Evolutionary conservation across 2,329 filamentous ascomycete species (phyloP), one percentile per base, ranked within the genome.

Genomic region (Aspergillus melleus): DNA sequence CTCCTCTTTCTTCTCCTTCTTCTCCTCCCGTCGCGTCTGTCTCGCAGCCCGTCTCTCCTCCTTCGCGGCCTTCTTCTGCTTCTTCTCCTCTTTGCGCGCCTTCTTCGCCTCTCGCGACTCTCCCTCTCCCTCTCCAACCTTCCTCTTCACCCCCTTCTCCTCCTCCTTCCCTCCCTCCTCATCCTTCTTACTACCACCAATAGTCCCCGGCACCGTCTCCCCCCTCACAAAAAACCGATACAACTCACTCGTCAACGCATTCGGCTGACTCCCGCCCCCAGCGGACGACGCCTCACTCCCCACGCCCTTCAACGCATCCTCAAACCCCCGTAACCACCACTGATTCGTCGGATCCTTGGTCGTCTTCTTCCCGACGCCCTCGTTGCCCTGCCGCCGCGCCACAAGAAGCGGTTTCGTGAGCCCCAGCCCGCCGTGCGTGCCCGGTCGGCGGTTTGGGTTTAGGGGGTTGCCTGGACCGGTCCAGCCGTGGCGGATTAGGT

Each of bases 251-350:
- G 65, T 74, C 72, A 72, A 80, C 70, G 71, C 70, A 54, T 74
- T 76, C 52, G 62, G 81, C 79, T 59, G 81, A 80, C 32, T 77
- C 79, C 63, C 85, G 74, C 60, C 85, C 83, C 80, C 89, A 78
- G 66, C 84, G 77, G 77, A 58, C 86, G 90, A 89, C 4, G 36
- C 36, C 14, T 42, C 36, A 6, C 79, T 76, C 0, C 82, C 83
- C 55, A 96, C 83, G 4, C 89, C 90, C 75, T 95, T 90, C 65
- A 97, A 80, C 58, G 93, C 92, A 73, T 92, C 88, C 76, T 98
- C 94, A 67, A 96, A 97, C 11, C 95, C 95, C 60, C 91, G 89
- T 77, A 96, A 83, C 95, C 95, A 99, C 95, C 95, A 99, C 74
- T 96, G 92, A 72, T 97, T 94, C 59, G 84, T 82, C 32, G 85